A percentile compares a stretch with the other conserved stretches of the same genome.
Conservation (phyloP, 2,329 filamentous ascomycete genomes). For the Scedosporium apiospermum region DNA sequence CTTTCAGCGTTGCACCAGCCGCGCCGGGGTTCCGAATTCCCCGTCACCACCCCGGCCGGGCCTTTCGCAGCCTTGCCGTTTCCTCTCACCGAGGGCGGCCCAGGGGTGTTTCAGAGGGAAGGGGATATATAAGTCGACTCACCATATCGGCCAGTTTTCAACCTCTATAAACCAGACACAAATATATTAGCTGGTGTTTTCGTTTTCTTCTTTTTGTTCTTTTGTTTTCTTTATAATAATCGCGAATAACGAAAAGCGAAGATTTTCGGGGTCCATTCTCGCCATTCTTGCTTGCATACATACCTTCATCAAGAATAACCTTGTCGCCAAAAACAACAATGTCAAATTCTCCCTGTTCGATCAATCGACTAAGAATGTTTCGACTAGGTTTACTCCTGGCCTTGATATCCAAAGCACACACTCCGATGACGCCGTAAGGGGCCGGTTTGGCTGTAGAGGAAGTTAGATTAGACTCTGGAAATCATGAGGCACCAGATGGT, state of each 20-base stretch:
- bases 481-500: not conserved
- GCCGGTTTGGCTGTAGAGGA: slow-evolving; percentile 39
- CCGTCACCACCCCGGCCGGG: not conserved
- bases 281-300: slow-evolving; percentile 14
- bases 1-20: not conserved
- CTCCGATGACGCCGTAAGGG: slow-evolving; percentile 65
- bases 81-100: slow-evolving; percentile 22
- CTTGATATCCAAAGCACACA: slow-evolving; percentile 92
- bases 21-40: not conserved
- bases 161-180: slow-evolving; percentile 43
- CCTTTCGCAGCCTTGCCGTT: slow-evolving; percentile 20
- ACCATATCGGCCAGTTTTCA: slow-evolving; percentile 91
- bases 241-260: not conserved
- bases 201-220: not conserved
- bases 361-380: slow-evolving; percentile 88
- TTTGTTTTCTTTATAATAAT: too few species aligned
- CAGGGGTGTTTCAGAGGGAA: not conserved
- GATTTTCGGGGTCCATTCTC: not conserved
- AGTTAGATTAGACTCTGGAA: slow-evolving; percentile 1
- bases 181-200: not conserved
- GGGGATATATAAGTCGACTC: slow-evolving; percentile 18
- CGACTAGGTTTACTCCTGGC: slow-evolving; percentile 93
- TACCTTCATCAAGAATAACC: slow-evolving; percentile 87
- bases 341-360: slow-evolving; percentile 86
- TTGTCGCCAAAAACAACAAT: slow-evolving; percentile 98